Base-by-base conservation (phyloP, 768 basidiomycete species). In the Russula dissimulans region DNA sequence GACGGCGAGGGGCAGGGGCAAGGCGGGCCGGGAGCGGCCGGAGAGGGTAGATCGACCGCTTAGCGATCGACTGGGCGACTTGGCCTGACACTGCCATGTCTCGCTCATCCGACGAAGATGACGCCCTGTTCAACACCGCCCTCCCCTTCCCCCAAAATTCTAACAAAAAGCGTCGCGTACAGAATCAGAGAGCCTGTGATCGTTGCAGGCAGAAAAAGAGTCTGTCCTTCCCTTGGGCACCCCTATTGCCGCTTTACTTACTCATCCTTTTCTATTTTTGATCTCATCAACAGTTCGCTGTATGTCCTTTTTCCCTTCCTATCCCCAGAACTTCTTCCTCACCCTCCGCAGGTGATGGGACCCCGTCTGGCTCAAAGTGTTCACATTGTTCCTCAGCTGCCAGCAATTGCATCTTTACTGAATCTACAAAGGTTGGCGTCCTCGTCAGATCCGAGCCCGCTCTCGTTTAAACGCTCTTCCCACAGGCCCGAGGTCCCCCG, bases 141-240 rank as follows among this genome's bases (percentile, higher is more conserved):
- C 18, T 10, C 10, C 6, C 12, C 18, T 17, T 18, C 1, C 15
- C 42, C 1, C 49, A 26, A 6, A 43, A 50, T 5, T 8, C 60
- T 5, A 38, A 52, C 18, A 66, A 66, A 41, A 61, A 61, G 15
- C 58, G 65, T 45, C 54, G 65, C 8, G 43, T 64, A 9, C 65
- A 64, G 52, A 64, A 44, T n/a, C 62, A 60, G 34, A 46, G 63
- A 10, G 65, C 65, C 11, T 66, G 65, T 54, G 65, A 66, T 29
- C 55, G 62, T 5, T 66, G 65, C 46, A 54, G 65, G 42, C 65
- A 61, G 34, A 66, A 66, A 51, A 66, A 66, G 56, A 63, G 65
- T 66, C 26, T 3, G 62, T 55, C 41, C 9, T 9, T 39, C 26
- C 39, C 17, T 52, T n/a, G 1, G 36, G n/a, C 52, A 42, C 38